Percentiles rank a stretch among this genome's conserved stretches.
Evolutionary conservation across 2,329 filamentous ascomycete species (phyloP).

Genomic region (Microcyclosporella mali): DNA sequence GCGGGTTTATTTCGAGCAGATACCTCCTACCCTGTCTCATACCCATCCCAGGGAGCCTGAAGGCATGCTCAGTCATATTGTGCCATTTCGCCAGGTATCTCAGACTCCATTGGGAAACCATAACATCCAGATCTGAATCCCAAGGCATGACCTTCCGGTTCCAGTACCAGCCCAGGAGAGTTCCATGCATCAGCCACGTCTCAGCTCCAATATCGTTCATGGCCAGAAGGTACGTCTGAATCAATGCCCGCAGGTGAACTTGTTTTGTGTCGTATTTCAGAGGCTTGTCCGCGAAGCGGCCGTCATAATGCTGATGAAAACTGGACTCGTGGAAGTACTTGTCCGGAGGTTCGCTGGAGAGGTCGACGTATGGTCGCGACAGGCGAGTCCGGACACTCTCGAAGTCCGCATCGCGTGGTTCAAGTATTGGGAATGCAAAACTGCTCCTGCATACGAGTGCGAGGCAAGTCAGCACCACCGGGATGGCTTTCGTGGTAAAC

Average conservation of each 20-base stretch:
- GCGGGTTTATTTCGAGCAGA: slow-evolving; percentile 55
- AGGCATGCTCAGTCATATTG: slow-evolving; percentile 55
- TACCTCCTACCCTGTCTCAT: slow-evolving; percentile 34
- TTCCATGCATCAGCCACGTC: slow-evolving; percentile 60
- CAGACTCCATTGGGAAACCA: slow-evolving; percentile 51
- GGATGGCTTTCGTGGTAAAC: too few relatives aligned
- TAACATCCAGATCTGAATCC: slow-evolving; percentile 57
- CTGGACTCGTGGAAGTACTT: slow-evolving; percentile 50
- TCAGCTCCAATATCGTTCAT: slow-evolving; percentile 53
- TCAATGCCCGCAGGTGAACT: slow-evolving; percentile 45
- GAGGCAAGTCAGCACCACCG: too few relatives aligned
- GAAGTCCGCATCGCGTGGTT: slow-evolving; percentile 33
- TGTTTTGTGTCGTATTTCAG: slow-evolving; percentile 45
- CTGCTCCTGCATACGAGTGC: too few relatives aligned
- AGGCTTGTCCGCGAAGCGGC: slow-evolving; percentile 45
- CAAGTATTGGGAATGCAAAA: neutral
- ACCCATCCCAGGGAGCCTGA: slow-evolving; percentile 22
- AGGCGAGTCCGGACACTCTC: slow-evolving; percentile 39
- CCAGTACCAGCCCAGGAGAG: slow-evolving; percentile 58
- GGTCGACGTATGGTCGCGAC: slow-evolving; percentile 16
- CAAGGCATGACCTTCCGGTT: slow-evolving; percentile 56
- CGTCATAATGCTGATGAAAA: slow-evolving; percentile 53
- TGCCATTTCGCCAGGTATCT: slow-evolving; percentile 53
- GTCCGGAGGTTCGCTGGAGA: slow-evolving; percentile 33
- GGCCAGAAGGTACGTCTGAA: slow-evolving; percentile 51